Conservation (phyloP, 495 filamentous ascomycete species). For the Aspergillus bertholletiae region DNA sequence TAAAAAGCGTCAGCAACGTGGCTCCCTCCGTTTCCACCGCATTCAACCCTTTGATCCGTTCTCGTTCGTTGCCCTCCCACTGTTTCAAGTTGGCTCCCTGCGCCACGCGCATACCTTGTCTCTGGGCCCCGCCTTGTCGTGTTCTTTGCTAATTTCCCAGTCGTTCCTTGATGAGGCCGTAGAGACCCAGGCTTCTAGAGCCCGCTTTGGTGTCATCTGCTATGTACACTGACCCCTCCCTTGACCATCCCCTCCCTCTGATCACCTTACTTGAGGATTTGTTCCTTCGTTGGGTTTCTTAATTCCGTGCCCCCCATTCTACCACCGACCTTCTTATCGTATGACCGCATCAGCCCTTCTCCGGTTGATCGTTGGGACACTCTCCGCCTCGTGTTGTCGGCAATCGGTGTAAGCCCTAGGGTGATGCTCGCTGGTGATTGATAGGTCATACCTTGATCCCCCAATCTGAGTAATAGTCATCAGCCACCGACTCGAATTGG, state of each 20-base stretch:
- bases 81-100: constrained; percentile 8
- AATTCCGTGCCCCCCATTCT: constrained; percentile 5
- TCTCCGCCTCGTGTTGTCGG: neutral
- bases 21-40: constrained; percentile 8
- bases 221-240: constrained; percentile 18
- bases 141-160: neutral
- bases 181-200: neutral
- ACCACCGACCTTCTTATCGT: constrained; percentile 8
- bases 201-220: constrained; percentile 17
- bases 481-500: neutral
- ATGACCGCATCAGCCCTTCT: constrained; percentile 15
- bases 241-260: constrained; percentile 11
- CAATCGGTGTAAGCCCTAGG: constrained; percentile 1
- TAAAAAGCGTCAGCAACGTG: constrained; percentile 6
- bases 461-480: constrained; percentile 4
- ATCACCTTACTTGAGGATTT: constrained; percentile 1
- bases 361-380: neutral
- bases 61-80: constrained; percentile 17
- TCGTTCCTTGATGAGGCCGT: constrained; percentile 6
- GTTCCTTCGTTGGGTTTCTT: neutral
- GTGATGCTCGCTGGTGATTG: neutral
- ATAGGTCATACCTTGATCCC: constrained; percentile 1
- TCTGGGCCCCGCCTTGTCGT: neutral
- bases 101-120: constrained; percentile 7
- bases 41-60: neutral